Base-by-base conservation (phyloP, 2,329 filamentous ascomycete genomes). In the Aspergillus proliferans region DNA sequence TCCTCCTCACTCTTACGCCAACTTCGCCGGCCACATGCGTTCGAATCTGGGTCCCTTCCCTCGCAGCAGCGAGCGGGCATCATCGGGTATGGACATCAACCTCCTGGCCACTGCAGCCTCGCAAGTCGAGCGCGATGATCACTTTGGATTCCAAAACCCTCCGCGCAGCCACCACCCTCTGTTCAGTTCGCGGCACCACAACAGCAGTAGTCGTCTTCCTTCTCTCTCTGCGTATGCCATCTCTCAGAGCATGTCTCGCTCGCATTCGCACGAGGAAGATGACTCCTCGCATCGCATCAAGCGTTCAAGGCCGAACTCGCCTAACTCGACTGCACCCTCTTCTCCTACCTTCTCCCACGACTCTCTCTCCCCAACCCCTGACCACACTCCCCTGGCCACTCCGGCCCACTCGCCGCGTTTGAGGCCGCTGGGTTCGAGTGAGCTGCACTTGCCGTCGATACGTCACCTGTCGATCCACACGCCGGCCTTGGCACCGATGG, bases 341-440 rank as follows among this genome's bases (percentile, higher is more conserved):
- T 97, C 92, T 28, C 92, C 92, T 22, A 96, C 91, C 3, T 95
- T 96, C 69, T 96, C 92, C 2, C 90, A 96, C 72, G 90, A 95
- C 70, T 96, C 92, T 9, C 80, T 92, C 43, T 97, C 92, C 8
- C 93, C 92, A 4, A 98, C 92, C 1, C 93, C 92, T 9, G 92
- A 97, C 64, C 91, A 96, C 75, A 97, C 93, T n/a, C 92, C 92
- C n/a, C 83, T 97, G 48, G 92, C 91, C 24, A 98, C 92, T 4
- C 92, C 92, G 4, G 92, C 91, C 40, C 93, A 97, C 71, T 96
- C 91, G 15, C 93, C 93, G 46, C 88, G 93, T 40, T 78, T 98
- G 58, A 82, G 91, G 52, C 88, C 92, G 3, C 86, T 87, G 63
- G 81, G 79, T 48, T 76, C 79, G 53, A 78, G 76, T 57, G 84